Evolutionary conservation across 202 grass and related monocot species (phyloP).

Genomic region (Brachypodium distachyon): DNA sequence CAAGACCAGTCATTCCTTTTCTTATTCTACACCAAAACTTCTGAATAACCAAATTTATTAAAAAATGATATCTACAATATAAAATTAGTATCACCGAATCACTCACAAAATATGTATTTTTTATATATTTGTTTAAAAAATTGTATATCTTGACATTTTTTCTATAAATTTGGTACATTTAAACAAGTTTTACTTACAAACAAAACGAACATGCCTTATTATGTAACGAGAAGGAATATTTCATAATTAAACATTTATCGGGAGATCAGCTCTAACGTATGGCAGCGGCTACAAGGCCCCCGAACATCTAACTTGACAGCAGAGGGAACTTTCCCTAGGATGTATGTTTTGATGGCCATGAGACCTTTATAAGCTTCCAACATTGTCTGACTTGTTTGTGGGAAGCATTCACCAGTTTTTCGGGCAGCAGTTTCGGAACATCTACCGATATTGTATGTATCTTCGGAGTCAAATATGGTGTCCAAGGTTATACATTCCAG

Average conservation of each 20-base stretch:
- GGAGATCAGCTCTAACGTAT: background rate
- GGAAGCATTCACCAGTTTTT: background rate
- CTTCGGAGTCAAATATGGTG: background rate
- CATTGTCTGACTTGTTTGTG: background rate
- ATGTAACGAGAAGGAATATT: background rate
- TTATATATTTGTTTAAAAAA: too few species aligned
- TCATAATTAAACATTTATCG: background rate
- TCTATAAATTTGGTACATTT: too few species aligned
- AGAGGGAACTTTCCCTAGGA: background rate
- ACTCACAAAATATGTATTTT: too few species aligned
- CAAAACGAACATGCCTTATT: background rate
- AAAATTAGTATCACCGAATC: too few species aligned
- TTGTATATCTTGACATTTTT: too few species aligned
- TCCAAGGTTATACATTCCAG: background rate
- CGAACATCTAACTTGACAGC: background rate
- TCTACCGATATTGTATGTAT: background rate
- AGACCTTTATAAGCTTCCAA: background rate
- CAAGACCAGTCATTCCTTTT: too few species aligned
- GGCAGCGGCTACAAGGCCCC: background rate
- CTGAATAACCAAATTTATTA: too few species aligned
- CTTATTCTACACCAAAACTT: too few species aligned
- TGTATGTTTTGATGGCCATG: background rate
- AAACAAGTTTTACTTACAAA: background rate
- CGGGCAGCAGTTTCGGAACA: background rate
- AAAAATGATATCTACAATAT: too few species aligned